Conservation (phyloP, 352 stramenopile genomes). For the Phytopythium vexans region DNA sequence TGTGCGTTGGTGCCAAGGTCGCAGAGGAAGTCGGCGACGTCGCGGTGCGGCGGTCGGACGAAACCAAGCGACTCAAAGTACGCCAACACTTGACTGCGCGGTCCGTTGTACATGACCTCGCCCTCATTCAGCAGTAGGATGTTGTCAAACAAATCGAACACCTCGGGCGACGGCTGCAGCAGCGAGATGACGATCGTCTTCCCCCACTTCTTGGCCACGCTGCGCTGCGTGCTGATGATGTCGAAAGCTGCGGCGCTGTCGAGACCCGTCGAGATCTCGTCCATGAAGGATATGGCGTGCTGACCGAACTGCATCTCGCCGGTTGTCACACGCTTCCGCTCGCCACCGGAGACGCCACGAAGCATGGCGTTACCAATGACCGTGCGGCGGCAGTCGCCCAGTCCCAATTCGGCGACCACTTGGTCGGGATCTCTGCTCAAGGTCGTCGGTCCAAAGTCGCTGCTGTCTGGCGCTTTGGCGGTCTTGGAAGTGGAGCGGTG, state of each 20-base stretch:
- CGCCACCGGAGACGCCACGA: constrained; percentile 65
- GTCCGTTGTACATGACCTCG: constrained; percentile 23
- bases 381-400: constrained; percentile 30
- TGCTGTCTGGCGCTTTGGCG: too few species aligned
- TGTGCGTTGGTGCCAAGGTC: constrained; percentile 21
- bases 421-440: constrained; percentile 6
- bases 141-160: constrained; percentile 79
- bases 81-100: constrained; percentile 38
- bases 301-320: constrained; percentile 78
- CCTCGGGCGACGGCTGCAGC: constrained; percentile 79
- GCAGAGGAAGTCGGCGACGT: constrained; percentile 33
- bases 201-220: constrained; percentile 27
- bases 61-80: constrained; percentile 76
- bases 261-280: constrained; percentile 43
- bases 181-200: constrained; percentile 47
- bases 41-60: constrained; percentile 16
- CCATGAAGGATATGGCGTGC: constrained; percentile 56
- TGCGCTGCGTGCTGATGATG: constrained; percentile 62
- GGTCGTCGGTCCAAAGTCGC: constrained; percentile 22
- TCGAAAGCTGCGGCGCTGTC: constrained; percentile 48
- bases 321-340: constrained; percentile 86
- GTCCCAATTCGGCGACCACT: constrained; percentile 11
- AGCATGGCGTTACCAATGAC: constrained; percentile 32
- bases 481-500: too few species aligned
- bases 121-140: constrained; percentile 61